Evolutionary conservation across 371 early-diverging fungal species (phyloP), one percentile per base, ranked within the genome.

Genomic region (Mortierella polycephala): DNA sequence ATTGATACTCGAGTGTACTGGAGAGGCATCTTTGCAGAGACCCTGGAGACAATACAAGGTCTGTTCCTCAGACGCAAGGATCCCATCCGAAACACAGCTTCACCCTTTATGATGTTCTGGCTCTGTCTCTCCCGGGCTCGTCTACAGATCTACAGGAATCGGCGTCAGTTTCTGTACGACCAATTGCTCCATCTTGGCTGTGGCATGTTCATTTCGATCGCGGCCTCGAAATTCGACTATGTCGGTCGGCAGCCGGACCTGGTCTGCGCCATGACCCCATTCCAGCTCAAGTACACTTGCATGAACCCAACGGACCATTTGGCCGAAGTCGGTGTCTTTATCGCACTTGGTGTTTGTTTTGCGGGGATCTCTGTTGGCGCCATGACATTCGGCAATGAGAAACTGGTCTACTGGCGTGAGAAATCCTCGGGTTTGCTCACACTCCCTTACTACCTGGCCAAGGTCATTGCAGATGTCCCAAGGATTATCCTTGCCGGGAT

Each of bases 321-420:
- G 23, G 68, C 73, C 23, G 72, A 74, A 18, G 69, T 80, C 45
- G 85, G 74, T 6, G 74, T 82, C n/a, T 86, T 86, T 40, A 71
- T 74, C 53, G 61, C 81, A 3, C 53, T 87, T 7, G 82, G 82
- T 20, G 75, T 83, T 6, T 75, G 79, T 49, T 88, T 80, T 46
- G 74, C 80, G 5, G 86, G 81, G 5, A 85, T 81, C 56, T 85
- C 83, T 30, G 81, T 69, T 23, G 84, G 81, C 10, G 47, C 82
- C 12, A 69, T 68, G 55, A 72, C 86, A 4, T 67, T 67, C 49
- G 68, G 68, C 11, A 61, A 61, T 18, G 88, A 88, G 69, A 81
- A 81, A 57, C 67, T 80, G 13, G 88, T 88, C 18, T 86, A 80
- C 58, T 86, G 86, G 87, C 81, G 88, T 9, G 86, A 89, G 16